Evolutionary conservation across 2,329 filamentous ascomycete species (phyloP), one percentile per base, ranked within the genome.

Genomic region (Venturia carpophila): DNA sequence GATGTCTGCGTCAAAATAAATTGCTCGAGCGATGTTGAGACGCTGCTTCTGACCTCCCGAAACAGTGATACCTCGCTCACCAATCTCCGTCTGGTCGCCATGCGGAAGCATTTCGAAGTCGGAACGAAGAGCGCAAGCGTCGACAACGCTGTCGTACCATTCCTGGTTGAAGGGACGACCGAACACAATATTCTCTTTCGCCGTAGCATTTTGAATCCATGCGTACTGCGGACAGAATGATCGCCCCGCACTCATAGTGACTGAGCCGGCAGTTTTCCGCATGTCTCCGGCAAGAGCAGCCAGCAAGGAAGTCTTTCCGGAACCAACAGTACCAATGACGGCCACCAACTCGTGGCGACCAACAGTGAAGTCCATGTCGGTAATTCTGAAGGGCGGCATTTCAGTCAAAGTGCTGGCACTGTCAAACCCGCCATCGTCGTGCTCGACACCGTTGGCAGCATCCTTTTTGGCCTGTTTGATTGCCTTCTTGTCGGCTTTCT

Each of bases 211-310:
- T 73, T 97, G 93, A 61, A 99, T 96, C 94, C 94, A 99, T 0
- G 94, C 91, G 72, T 96, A 96, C 73, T 99, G 93, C 0, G 93
- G 93, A 69, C 94, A 97, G 71, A 96, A 97, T 0, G 93, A 91
- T 67, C 92, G 83, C 3, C 86, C 87, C 0, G 91, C 91, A 49
- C 92, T 90, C 69, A 94, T 83, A 0, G 85, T 83, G 6, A 95
- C 83, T 45, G 88, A 82, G 13, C 92, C 92, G 3, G 77, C 79
- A 0, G 90, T 95, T 74, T 88, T 89, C 56, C 92, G 86, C 93
- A 97, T 97, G 68, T 97, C 93, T 30, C 94, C 93, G 0, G 92
- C 93, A 58, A 99, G 78, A 0, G 93, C 92, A 42, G 91, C 89
- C 2, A 99, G 84, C 1, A 99, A 78, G 0, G 92, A 97, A 62